Evolutionary conservation across 2,329 filamentous ascomycete genomes (phyloP), one percentile per base, ranked within the genome.

Genomic region (Hypoxylon sp.): DNA sequence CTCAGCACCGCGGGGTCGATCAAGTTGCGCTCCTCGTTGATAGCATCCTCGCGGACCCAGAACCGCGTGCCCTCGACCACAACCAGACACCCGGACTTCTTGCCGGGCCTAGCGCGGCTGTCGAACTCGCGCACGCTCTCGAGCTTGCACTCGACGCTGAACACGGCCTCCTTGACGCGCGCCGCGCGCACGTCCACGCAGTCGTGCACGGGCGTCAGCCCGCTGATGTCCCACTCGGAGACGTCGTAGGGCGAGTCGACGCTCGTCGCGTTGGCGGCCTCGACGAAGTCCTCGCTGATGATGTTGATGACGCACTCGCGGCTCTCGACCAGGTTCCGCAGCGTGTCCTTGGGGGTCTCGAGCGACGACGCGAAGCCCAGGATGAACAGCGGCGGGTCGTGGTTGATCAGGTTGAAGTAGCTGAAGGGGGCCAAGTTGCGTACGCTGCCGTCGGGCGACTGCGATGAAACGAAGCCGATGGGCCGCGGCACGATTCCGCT

Each of bases 1-100:
- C 87, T 87, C 59, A 97, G 79, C 7, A 96, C 84, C 80, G 89
- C 85, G 9, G 92, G 87, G 77, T 96, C 91, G 61, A 98, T 83
- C 42, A 92, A 72, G 70, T 88, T 93, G 74, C 83, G 85, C 7
- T 93, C 89, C 75, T 92, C 87, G 72, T 97, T 92, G 65, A 97
- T 81, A 2, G 93, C 93, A 79, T 97, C 95, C 76, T 96, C 93
- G 55, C 94, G 82, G 1, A 89, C 93, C 93, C 94, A 97, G 75
- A 97, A 97, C 26, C 90, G 84, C 32, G 91, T 89, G 0, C 93
- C 95, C 80, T 97, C 93, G 11, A 97, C 83, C 32, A 97, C 85
- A 1, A 87, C 91, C 67, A 97, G 74, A 3, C 91, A 89, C 0
- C 90, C 88, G 0, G 90, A 90, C 82, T 89, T 93, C 80, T 89